phyloP scores from a whole-genome alignment of 2,329 filamentous ascomycete genomes.

The Tothia fuscella region DNA sequence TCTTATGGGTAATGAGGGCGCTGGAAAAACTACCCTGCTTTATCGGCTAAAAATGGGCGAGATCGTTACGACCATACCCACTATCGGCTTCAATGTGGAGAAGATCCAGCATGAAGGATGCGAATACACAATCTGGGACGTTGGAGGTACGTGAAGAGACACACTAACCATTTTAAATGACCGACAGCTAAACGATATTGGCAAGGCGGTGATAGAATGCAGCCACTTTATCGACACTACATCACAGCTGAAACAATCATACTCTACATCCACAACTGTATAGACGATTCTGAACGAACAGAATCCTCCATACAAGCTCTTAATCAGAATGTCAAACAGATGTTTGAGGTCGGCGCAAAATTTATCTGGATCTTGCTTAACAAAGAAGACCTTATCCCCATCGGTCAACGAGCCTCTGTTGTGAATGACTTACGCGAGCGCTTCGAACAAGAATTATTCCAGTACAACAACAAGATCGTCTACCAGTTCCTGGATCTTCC shows the following conservation, averaged over 20 bases:
- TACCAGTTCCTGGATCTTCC: not conserved
- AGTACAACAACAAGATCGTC: not conserved
- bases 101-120: not conserved
- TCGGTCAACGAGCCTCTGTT: not conserved
- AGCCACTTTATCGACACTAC: not conserved
- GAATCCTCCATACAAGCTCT: not conserved
- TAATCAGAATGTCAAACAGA: not conserved
- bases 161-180: not conserved
- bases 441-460: not conserved
- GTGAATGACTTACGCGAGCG: not conserved
- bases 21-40: conserved; percentile 1
- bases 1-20: not conserved
- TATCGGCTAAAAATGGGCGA: not conserved
- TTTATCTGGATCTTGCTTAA: not conserved
- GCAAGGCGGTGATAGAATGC: not conserved
- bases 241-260: not conserved
- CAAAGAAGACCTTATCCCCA: conserved; percentile 2
- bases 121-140: not conserved
- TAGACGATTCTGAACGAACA: not conserved
- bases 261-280: not conserved
- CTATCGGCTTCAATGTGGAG: conserved; percentile 1
- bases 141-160: not conserved
- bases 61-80: not conserved
- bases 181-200: not conserved
- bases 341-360: not conserved